phyloP scores from a whole-genome alignment of 2,329 filamentous ascomycete genomes.

The Ophiobolus disseminans region DNA sequence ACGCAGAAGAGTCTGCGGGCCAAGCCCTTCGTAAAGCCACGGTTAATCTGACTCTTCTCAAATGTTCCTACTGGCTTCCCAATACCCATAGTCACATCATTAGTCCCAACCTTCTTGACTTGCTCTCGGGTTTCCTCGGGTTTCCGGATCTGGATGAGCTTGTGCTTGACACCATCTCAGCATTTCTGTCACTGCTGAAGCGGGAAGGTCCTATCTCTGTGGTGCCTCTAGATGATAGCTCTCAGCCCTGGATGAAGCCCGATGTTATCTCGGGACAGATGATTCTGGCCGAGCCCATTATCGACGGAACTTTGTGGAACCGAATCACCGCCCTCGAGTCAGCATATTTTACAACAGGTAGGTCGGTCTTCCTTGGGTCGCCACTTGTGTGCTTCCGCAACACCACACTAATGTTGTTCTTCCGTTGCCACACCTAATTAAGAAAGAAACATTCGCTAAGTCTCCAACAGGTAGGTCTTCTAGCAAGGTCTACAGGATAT shows the following conservation, averaged over 20 bases:
- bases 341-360: constrained; percentile 19
- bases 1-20: constrained; percentile 3
- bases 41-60: constrained; percentile 36
- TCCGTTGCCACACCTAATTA: too few species aligned
- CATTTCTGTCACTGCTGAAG: constrained; percentile 29
- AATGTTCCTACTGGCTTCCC: constrained; percentile 42
- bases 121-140: constrained; percentile 31
- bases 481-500: constrained; percentile 38
- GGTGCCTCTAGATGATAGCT: background rate
- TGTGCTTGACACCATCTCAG: constrained; percentile 37
- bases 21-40: constrained; percentile 11
- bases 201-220: constrained; percentile 9
- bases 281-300: constrained; percentile 11
- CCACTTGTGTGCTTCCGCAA: background rate
- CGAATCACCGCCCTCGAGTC: constrained; percentile 25
- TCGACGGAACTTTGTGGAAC: constrained; percentile 35
- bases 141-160: constrained; percentile 25
- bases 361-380: background rate
- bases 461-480: constrained; percentile 1
- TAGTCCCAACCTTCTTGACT: constrained; percentile 14
- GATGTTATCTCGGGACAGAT: constrained; percentile 3
- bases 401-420: background rate
- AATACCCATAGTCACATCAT: constrained; percentile 26
- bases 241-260: constrained; percentile 6
- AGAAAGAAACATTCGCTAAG: background rate